Evolutionary conservation across 139 green algal species (phyloP).

Genomic region (Deuterostichococcus epilithicus): DNA sequence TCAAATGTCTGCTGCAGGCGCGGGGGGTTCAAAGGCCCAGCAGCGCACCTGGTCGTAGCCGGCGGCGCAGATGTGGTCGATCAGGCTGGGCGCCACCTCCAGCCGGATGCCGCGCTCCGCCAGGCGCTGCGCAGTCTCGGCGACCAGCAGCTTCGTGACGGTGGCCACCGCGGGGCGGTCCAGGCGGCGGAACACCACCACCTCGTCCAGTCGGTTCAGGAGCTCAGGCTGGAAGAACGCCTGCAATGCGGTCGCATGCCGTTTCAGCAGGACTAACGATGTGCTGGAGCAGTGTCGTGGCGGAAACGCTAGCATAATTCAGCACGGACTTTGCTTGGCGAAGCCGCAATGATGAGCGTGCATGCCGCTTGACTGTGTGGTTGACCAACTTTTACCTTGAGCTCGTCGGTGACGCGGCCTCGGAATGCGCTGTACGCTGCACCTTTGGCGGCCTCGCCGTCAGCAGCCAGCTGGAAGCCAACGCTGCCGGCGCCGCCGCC

Average conservation of each 20-base stretch:
- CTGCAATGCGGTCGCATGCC: too few species aligned
- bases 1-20: too few species aligned
- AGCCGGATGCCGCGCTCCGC: constrained; percentile 39
- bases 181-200: constrained; percentile 81
- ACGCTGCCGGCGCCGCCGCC: constrained; percentile 51
- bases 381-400: constrained; percentile 39
- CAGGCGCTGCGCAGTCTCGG: constrained; percentile 45
- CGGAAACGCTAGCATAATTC: too few species aligned
- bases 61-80: constrained; percentile 56
- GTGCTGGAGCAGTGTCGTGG: too few species aligned
- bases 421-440: constrained; percentile 53
- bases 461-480: constrained; percentile 54
- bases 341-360: too few species aligned
- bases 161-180: constrained; percentile 36
- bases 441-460: constrained; percentile 24
- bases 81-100: constrained; percentile 30
- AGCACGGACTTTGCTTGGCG: too few species aligned
- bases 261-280: too few species aligned
- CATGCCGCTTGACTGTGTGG: too few species aligned
- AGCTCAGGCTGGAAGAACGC: constrained; percentile 77
- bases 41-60: constrained; percentile 52
- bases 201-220: constrained; percentile 81
- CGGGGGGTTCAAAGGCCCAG: background rate
- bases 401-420: constrained; percentile 73
- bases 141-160: constrained; percentile 69